Evolutionary conservation across 1,284 basidiomycete species (phyloP), one percentile per base, ranked within the genome.

Genomic region (Tylopilus sp.): DNA sequence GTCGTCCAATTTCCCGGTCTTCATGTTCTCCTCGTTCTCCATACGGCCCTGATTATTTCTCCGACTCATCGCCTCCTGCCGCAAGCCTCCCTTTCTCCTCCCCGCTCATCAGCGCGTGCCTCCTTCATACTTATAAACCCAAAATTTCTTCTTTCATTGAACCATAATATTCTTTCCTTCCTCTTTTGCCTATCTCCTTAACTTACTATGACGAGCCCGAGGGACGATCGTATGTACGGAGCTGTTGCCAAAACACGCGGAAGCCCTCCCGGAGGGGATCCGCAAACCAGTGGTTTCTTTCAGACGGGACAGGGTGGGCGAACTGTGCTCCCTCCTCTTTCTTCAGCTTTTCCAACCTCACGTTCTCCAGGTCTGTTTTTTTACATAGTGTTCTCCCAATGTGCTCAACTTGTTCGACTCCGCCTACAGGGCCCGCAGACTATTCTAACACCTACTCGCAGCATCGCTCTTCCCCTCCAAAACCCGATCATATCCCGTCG

Each of bases 251-350:
- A 79, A 73, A 69, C 76, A 65, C 76, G 78, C 72, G 78, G 75
- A 76, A 77, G 75, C 68, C 76, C 82, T 68, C 74, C 79, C 60
- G 61, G 63, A 55, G 76, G 73, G 66, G 81, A 82, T 69, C 64
- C 76, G 67, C 77, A 80, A 70, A 70, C 63, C 65, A 72, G 73
- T 70, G 79, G 73, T 75, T 84, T 80, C 77, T 86, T 81, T 70
- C 76, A 75, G 72, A 76, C 76, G 74, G 82, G 78, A 77, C 83
- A 86, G 82, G 85, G 85, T 88, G 85, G 83, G 85, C 83, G 83
- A 80, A 81, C 82, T 76, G 78, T 83, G 75, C 82, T 88, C 70
- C 86, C 86, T 81, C 83, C 86, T 80, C 76, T 88, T 79, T 79
- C 81, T 77, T 77, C 82, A 73, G 80, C 80, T 61, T 85, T 87